Percentiles rank a stretch among this genome's conserved stretches.
Evolutionary conservation across 1,139 yeast species (phyloP).

Genomic region (Saccharomyces hybrid): DNA sequence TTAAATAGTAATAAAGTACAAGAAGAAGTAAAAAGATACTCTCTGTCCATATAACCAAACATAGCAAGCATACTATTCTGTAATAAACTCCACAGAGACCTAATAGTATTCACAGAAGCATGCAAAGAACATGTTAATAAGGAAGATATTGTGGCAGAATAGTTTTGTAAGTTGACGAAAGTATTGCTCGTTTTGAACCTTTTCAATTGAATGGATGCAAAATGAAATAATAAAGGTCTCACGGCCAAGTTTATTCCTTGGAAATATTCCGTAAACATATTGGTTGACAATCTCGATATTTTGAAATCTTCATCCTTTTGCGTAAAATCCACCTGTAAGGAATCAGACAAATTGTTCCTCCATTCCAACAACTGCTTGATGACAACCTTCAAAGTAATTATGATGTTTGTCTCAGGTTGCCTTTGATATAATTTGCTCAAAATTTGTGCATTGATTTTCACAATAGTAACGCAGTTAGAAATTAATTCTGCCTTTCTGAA

Average conservation of each 20-base stretch:
- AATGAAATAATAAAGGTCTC: conserved; percentile 71
- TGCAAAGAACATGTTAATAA: conserved; percentile 74
- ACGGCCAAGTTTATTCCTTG: conserved; percentile 82
- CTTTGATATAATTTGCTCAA: conserved; percentile 66
- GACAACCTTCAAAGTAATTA: conserved; percentile 66
- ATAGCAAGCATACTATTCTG: conserved; percentile 75
- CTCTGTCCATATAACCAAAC: conserved; percentile 87
- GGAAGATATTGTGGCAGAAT: conserved; percentile 60
- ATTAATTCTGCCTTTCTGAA: conserved; percentile 79
- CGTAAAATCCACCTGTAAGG: conserved; percentile 57
- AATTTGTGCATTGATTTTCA: conserved; percentile 72
- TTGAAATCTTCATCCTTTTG: conserved; percentile 40
- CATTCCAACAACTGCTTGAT: conserved; percentile 65
- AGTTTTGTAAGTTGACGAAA: conserved; percentile 60
- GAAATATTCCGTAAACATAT: conserved; percentile 77
- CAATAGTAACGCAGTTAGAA: conserved; percentile 70
- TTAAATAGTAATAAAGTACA: conserved; percentile 70
- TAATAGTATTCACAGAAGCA: conserved; percentile 72
- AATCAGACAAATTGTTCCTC: conserved; percentile 60
- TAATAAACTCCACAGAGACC: conserved; percentile 64
- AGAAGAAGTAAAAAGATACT: conserved; percentile 72
- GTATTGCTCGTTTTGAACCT: conserved; percentile 44
- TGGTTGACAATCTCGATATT: conserved; percentile 63
- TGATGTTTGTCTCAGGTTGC: conserved; percentile 65
- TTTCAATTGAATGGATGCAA: conserved; percentile 62